Evolutionary conservation across 805 yeast genomes (phyloP), one percentile per base, ranked within the genome.

Genomic region (Lachancea fermentati): DNA sequence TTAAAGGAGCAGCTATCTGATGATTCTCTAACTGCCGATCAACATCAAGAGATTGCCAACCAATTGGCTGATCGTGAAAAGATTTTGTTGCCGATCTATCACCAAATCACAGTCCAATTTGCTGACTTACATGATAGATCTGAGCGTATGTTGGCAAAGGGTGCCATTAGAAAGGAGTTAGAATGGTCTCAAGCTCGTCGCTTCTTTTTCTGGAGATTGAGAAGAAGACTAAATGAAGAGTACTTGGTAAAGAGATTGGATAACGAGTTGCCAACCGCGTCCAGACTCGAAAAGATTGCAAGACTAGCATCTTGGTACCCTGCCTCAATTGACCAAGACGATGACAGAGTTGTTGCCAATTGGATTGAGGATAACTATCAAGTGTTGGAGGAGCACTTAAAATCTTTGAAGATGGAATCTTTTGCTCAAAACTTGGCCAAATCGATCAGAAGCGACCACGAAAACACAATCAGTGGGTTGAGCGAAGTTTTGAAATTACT

Each of bases 81-180:
- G 62, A 70, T 66, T 29, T 71, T 93, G 58, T 63, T 86, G 52
- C 97, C 97, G 52, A 76, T 91, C 48, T 94, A 94, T 66, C 79
- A 81, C 48, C 97, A 93, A 70, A 75, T 93, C 42, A 82, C 95
- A 34, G 85, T 91, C 40, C 97, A 93, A 68, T 93, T 89, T 68
- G 98, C 97, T 36, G 99, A 93, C 65, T 75, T 93, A 61, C 99
- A 93, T 61, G 99, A 93, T 65, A 80, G 97, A 69, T 81, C 97
- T 11, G 95, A 93, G 28, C 91, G 98, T 68, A 93, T 93, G 97
- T 66, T 84, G 67, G 94, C 95, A 41, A 94, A 93, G 76, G 95
- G 91, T 44, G 84, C 82, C 44, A 87, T 93, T 55, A 76, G 83
- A 53, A 82, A 84, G 61, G 93, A 87, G 54, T 68, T 93, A 39